These are phyloP conservation scores for Tetraselmis striata DNA, from an alignment of 139 green algal genomes.

Conservation along the genomic window DNA sequence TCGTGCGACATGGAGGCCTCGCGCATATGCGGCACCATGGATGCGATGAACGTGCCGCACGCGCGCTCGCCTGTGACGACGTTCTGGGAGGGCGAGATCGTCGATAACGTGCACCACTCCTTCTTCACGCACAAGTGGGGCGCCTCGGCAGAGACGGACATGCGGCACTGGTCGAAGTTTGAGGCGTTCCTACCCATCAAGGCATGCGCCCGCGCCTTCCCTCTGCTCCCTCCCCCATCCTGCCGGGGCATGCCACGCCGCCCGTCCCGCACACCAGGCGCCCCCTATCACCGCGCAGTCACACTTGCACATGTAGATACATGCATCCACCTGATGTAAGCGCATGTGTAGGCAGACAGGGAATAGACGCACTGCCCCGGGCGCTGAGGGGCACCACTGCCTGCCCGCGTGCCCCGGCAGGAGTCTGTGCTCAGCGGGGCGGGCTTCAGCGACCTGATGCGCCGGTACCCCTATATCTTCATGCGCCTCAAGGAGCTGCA, in stretches of 20 bases:
- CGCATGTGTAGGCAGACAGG: too few species aligned
- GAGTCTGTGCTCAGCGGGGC: neutral
- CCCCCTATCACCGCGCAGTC: too few species aligned
- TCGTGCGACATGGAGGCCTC: neutral
- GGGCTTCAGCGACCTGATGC: slow-evolving; percentile 14
- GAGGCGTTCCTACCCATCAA: slow-evolving; percentile 33
- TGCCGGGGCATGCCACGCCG: too few species aligned
- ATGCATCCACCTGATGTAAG: too few species aligned
- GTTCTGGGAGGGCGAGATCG: slow-evolving; percentile 71
- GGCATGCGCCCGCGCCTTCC: too few species aligned
- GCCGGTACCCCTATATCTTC: slow-evolving; percentile 37
- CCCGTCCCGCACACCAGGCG: too few species aligned
- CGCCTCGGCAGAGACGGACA: slow-evolving; percentile 33
- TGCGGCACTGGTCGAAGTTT: slow-evolving; percentile 54
- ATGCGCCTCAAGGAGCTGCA: slow-evolving; percentile 81
- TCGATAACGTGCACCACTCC: slow-evolving; percentile 65
- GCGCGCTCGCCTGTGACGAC: slow-evolving; percentile 36
- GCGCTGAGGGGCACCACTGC: too few species aligned
- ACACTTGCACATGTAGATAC: too few species aligned
- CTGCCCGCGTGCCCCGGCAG: too few species aligned
- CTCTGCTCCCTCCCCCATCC: too few species aligned
- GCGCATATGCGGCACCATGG: slow-evolving; percentile 53
- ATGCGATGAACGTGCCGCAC: slow-evolving; percentile 44
- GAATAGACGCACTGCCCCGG: too few species aligned
- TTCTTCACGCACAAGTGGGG: slow-evolving; percentile 70